These are phyloP conservation scores for Leptographium procerum DNA, from an alignment of 2,329 filamentous ascomycete species.

Conservation along the genomic window DNA sequence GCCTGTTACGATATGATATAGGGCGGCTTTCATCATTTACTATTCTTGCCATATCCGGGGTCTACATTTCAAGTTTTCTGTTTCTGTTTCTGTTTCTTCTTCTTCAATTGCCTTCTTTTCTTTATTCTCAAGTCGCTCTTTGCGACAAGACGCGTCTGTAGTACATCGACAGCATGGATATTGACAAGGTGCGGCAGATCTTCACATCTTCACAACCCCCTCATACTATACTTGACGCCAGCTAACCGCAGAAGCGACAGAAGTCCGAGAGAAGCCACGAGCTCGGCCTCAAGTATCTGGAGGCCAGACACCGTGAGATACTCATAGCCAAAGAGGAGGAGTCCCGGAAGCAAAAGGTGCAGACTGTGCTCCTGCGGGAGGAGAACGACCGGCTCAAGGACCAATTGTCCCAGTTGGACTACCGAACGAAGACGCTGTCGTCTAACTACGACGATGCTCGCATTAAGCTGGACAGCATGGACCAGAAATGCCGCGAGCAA, in stretches of 20 bases:
- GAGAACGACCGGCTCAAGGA: slow-evolving; percentile 60
- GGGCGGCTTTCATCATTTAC: not conserved
- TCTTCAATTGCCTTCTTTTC: not conserved
- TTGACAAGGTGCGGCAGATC: slow-evolving; percentile 22
- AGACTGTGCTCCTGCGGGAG: slow-evolving; percentile 59
- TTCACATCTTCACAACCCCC: not conserved
- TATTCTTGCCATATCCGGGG: not conserved
- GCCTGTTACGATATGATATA: not conserved
- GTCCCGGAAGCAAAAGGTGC: slow-evolving; percentile 55
- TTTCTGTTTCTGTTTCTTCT: not conserved
- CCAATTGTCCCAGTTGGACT: slow-evolving; percentile 47
- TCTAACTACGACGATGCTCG: slow-evolving; percentile 28
- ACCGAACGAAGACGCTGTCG: slow-evolving; percentile 39
- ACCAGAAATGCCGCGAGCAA: slow-evolving; percentile 31
- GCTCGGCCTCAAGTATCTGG: slow-evolving; percentile 61
- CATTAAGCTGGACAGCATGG: slow-evolving; percentile 30
- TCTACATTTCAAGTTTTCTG: not conserved
- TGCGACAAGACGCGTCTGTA: slow-evolving; percentile 2
- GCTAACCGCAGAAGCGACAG: slow-evolving; percentile 19
- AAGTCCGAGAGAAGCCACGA: slow-evolving; percentile 34
- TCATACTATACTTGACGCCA: not conserved
- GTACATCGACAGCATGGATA: slow-evolving; percentile 20
- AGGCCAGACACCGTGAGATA: slow-evolving; percentile 51
- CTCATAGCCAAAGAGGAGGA: slow-evolving; percentile 65
- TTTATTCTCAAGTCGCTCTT: not conserved